A percentile compares a stretch with the other conserved stretches of the same genome.
These are phyloP conservation scores for Protea cynaroides DNA, from an alignment of 164 flowering plant genomes.

Conservation along the genomic window DNA sequence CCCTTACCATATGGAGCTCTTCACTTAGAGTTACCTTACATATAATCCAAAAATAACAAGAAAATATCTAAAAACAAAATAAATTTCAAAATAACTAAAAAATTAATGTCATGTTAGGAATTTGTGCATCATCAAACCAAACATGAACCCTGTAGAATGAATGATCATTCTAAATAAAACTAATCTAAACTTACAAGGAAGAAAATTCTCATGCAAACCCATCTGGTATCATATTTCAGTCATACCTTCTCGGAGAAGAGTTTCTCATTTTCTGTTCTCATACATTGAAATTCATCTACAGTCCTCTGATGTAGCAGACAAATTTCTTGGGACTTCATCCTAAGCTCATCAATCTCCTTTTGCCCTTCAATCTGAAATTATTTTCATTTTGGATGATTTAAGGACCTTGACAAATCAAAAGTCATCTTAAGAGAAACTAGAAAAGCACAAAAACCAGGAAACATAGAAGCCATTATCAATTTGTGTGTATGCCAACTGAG, in stretches of 20 bases:
- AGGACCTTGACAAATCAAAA: neutral
- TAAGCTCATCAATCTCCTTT: conserved; percentile 33
- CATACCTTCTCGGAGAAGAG: conserved; percentile 52
- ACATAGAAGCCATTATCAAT: too few relatives aligned
- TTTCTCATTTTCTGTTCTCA: conserved; percentile 38
- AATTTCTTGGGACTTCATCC: conserved; percentile 29
- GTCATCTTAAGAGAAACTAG: neutral
- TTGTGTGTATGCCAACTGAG: too few relatives aligned
- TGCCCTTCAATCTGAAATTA: conserved; percentile 24
- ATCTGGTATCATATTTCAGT: conserved; percentile 6
- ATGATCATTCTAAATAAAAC: neutral
- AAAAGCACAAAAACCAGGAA: neutral
- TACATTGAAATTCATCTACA: conserved; percentile 35
- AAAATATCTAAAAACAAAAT: neutral
- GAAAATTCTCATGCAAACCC: neutral
- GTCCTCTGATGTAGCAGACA: conserved; percentile 33
- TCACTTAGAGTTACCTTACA: conserved; percentile 37
- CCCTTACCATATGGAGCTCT: conserved; percentile 41
- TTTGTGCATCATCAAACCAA: neutral
- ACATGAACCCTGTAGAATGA: neutral
- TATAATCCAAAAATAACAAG: neutral
- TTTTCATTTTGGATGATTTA: neutral
- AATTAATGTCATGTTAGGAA: neutral
- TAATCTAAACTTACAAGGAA: neutral
- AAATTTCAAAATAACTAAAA: neutral